Evolutionary conservation across 257 asterid species (phyloP), one percentile per base, ranked within the genome.

Genomic region (Sherardia arvensis): DNA sequence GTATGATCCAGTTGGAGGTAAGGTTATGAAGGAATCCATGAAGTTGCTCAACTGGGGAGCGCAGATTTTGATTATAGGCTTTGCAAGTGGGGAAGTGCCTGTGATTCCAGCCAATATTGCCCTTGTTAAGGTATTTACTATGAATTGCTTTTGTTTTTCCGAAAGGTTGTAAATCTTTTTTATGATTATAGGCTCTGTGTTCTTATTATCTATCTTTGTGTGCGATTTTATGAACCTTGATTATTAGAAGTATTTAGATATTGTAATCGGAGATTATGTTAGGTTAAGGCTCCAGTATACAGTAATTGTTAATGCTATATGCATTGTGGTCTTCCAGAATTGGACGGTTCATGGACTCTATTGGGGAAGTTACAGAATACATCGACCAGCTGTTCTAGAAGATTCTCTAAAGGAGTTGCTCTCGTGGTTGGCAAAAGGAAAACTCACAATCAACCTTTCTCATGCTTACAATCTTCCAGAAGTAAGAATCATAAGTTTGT

Each of bases 1-100:
- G 74, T 93, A 90, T 51, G 99, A 93, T 80, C 99, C 99, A 8
- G 99, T 93, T 14, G 99, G 99, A 8, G 99, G 99, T 28, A 87
- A 84, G 83, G 87, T 90, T 49, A 82, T 85, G 8, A 93, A 93
- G 72, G 96, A 90, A 47, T 62, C 81, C 56, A 61, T 90, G 82
- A 90, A 79, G 76, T 69, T 93, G 75, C 75, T 93, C 79, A 93
- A 80, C 51, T 90, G 97, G 97, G 99, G 99, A 61, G 99, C 96
- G 33, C 91, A 90, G 61, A 90, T 93, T 77, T 70, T 90, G 77
- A 79, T 93, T 71, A 93, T 93, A 26, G 97, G 99, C 27, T 93
- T 93, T 80, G 96, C 99, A 49, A 93, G 97, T 72, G 96, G 96
- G 11, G 95, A 93, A 70, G 88, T 90, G 27, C 99, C 99, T 12